Percentiles rank a stretch among this genome's conserved stretches.
phyloP scores from a whole-genome alignment of 2,329 filamentous ascomycete species.

The Monilinia laxa region DNA sequence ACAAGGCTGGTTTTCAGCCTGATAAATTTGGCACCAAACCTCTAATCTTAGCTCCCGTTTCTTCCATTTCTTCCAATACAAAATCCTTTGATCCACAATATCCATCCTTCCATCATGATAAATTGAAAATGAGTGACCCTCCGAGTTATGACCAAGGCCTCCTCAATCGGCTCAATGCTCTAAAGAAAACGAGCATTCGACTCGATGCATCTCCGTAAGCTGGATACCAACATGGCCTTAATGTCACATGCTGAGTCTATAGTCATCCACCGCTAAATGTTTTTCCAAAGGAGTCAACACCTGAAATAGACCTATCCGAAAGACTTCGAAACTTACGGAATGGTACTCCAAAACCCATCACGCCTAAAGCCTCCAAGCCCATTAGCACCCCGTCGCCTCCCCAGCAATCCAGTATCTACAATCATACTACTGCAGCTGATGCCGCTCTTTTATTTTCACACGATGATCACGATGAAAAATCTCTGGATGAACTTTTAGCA shows the following conservation, averaged over 20 bases:
- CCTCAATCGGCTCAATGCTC: constrained; percentile 38
- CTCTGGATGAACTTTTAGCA: constrained; percentile 38
- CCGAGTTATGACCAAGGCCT: constrained; percentile 37
- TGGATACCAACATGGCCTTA: neutral
- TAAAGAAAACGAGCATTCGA: constrained; percentile 38
- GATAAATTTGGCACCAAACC: constrained; percentile 20
- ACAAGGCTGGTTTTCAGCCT: constrained; percentile 34
- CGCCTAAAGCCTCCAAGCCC: constrained; percentile 21
- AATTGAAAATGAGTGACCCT: constrained; percentile 35
- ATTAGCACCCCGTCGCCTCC: constrained; percentile 15
- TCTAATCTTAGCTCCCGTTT: constrained; percentile 16
- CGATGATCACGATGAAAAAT: constrained; percentile 33
- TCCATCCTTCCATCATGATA: neutral
- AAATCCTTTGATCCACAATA: constrained; percentile 18
- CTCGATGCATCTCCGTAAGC: constrained; percentile 35
- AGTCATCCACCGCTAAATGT: constrained; percentile 25
- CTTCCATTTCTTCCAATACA: constrained; percentile 8
- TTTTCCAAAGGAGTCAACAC: constrained; percentile 26
- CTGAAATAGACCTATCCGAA: constrained; percentile 36
- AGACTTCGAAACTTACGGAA: constrained; percentile 37
- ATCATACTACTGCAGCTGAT: neutral
- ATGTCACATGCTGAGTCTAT: constrained; percentile 29
- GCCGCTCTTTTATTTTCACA: constrained; percentile 26
- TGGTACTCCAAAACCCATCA: constrained; percentile 28
- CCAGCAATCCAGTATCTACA: constrained; percentile 1